Evolutionary conservation across 345 rosid genomes (phyloP).

Genomic region (Boechera divaricarpa): DNA sequence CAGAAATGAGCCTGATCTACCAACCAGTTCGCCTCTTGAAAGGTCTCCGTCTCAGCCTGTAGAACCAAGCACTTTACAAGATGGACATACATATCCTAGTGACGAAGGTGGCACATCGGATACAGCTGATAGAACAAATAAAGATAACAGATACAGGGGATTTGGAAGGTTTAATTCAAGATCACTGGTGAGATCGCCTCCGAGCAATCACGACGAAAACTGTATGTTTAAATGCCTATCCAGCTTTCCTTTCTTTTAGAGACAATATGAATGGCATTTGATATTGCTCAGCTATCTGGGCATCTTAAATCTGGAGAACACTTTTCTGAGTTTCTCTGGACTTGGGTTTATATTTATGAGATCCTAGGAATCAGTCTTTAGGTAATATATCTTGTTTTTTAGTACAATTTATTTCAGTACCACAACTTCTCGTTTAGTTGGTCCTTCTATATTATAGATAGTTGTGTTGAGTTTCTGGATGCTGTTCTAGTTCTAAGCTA

Average conservation of each 20-base stretch:
- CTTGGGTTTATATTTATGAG: conserved; percentile 6
- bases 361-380: conserved; percentile 24
- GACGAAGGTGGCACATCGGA: conserved; percentile 56
- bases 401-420: conserved; percentile 5
- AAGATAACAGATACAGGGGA: conserved; percentile 58
- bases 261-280: conserved; percentile 16
- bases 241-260: conserved; percentile 11
- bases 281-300: conserved; percentile 2
- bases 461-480: conserved; percentile 10
- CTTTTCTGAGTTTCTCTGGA: conserved; percentile 10
- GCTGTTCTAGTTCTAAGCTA: conserved; percentile 37
- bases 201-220: conserved; percentile 57
- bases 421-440: conserved; percentile 22
- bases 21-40: conserved; percentile 54
- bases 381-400: conserved; percentile 7
- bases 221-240: conserved; percentile 55
- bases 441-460: conserved; percentile 3
- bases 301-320: conserved; percentile 14
- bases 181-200: conserved; percentile 57
- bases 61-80: conserved; percentile 50
- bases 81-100: conserved; percentile 52
- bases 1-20: conserved; percentile 70
- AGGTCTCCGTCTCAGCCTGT: conserved; percentile 50
- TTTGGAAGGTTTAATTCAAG: conserved; percentile 55
- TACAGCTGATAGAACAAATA: conserved; percentile 57